Evolutionary conservation across 73 alveolate genomes (phyloP).

Genomic region (Urostyla sp.): DNA sequence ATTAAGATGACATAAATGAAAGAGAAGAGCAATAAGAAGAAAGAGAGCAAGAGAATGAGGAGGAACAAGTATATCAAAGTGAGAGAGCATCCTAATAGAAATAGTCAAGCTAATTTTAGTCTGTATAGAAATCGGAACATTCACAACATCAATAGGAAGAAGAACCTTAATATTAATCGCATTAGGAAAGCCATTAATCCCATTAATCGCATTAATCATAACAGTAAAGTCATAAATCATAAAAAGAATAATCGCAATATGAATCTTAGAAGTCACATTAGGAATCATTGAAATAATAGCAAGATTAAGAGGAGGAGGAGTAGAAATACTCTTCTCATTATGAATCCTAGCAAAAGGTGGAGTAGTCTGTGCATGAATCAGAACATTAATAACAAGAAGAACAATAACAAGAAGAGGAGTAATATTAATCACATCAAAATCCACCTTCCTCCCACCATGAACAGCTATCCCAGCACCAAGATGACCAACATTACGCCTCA

Average conservation of each 20-base stretch:
- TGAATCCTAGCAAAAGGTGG: neutral
- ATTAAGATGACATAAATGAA: constrained; percentile 41
- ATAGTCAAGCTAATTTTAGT: neutral
- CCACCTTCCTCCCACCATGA: neutral
- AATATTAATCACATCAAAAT: neutral
- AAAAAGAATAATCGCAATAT: neutral
- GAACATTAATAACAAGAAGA: neutral
- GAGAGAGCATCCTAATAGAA: neutral
- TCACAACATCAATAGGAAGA: neutral
- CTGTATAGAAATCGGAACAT: neutral
- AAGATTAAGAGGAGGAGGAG: neutral
- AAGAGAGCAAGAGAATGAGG: neutral
- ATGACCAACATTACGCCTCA: neutral
- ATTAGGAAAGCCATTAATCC: neutral
- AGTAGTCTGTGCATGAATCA: neutral
- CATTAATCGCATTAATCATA: neutral
- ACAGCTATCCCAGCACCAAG: neutral
- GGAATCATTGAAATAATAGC: neutral
- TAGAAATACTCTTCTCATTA: neutral
- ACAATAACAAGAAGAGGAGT: neutral
- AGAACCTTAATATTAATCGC: neutral
- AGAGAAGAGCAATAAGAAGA: constrained; percentile 22
- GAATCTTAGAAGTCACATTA: neutral
- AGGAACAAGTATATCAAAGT: neutral
- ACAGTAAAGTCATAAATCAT: neutral